Percentiles rank a stretch among this genome's conserved stretches.
These are phyloP conservation scores for Lepidium africanum DNA, from an alignment of 345 rosid genomes.

Conservation along the genomic window DNA sequence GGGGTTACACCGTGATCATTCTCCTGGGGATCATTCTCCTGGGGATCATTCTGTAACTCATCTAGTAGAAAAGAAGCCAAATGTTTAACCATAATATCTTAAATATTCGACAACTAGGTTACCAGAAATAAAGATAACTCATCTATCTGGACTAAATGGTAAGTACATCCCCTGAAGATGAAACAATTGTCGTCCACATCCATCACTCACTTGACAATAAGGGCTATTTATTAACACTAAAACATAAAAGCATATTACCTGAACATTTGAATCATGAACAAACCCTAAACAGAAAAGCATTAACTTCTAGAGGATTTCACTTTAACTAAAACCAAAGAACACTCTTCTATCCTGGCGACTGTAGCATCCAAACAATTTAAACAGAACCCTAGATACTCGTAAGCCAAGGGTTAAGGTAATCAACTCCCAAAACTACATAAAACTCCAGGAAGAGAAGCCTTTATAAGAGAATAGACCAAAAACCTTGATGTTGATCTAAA, in stretches of 20 bases:
- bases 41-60: conserved; percentile 15
- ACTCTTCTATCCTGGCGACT: neutral
- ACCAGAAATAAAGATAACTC: neutral
- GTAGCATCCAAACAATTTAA: neutral
- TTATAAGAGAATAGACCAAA: neutral
- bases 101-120: neutral
- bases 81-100: conserved; percentile 1
- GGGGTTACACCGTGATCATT: conserved; percentile 17
- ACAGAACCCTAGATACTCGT: conserved; percentile 20
- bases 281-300: neutral
- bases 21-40: conserved; percentile 29
- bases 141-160: neutral
- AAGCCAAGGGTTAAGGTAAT: neutral
- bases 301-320: neutral
- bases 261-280: neutral
- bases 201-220: conserved; percentile 1
- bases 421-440: neutral
- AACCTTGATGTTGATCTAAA: conserved; percentile 34
- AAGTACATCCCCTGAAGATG: neutral
- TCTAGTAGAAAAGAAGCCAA: conserved; percentile 23
- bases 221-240: neutral
- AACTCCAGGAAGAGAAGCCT: neutral
- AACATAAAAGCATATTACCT: neutral
- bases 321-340: neutral
- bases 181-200: neutral